Evolutionary conservation across 805 yeast species (phyloP).

Genomic region (Ogataea ramenticola): DNA sequence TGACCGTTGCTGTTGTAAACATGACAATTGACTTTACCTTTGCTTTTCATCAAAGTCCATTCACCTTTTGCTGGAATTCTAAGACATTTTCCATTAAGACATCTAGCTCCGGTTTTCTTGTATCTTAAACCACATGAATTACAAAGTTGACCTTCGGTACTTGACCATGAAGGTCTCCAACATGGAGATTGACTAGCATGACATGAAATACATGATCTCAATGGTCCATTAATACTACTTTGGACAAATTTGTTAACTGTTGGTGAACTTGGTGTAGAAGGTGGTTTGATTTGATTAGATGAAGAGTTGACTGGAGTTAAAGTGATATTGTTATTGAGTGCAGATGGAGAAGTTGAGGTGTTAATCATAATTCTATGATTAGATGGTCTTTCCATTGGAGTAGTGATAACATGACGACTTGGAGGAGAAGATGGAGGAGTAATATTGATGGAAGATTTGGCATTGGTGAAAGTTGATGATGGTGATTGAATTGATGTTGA

Average conservation of each 20-base stretch:
- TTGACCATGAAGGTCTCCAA: slow-evolving; percentile 97
- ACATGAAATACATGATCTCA: slow-evolving; percentile 80
- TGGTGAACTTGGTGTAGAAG: slow-evolving; percentile 11
- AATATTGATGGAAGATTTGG: background rate
- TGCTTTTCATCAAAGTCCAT: slow-evolving; percentile 78
- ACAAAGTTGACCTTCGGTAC: slow-evolving; percentile 88
- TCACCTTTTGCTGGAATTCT: slow-evolving; percentile 96
- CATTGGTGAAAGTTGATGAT: background rate
- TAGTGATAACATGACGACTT: background rate
- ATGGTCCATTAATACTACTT: slow-evolving; percentile 2
- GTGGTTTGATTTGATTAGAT: background rate
- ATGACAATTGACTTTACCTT: slow-evolving; percentile 36
- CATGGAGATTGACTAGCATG: slow-evolving; percentile 90
- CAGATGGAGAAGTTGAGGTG: background rate
- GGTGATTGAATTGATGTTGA: slow-evolving; percentile 1
- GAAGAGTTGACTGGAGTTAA: slow-evolving; percentile 1
- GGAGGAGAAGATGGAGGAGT: slow-evolving; percentile 1
- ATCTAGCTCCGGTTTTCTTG: slow-evolving; percentile 90
- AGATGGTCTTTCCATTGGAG: background rate
- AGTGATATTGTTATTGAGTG: background rate
- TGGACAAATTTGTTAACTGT: slow-evolving; percentile 8
- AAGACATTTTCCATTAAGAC: slow-evolving; percentile 66
- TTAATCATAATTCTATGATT: background rate
- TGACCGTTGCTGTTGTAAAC: slow-evolving; percentile 21
- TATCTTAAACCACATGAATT: slow-evolving; percentile 93